phyloP scores from a whole-genome alignment of 345 rosid genomes.

The Gossypium longicalyx region DNA sequence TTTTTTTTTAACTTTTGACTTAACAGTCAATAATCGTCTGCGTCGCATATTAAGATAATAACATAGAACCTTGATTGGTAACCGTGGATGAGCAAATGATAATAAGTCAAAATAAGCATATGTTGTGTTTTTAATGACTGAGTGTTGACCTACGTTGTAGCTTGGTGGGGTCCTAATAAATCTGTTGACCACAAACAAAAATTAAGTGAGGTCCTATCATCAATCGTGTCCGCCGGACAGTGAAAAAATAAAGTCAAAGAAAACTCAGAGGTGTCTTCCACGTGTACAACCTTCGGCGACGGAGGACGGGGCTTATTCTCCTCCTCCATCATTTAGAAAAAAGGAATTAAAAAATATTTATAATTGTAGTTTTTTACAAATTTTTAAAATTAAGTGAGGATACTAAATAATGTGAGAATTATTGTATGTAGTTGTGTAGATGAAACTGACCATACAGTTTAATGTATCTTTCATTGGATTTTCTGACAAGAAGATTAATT shows the following conservation, averaged over 20 bases:
- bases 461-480: slow-evolving; percentile 73
- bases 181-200: slow-evolving; percentile 24
- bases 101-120: too few relatives aligned
- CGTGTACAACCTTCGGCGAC: slow-evolving; percentile 3
- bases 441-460: slow-evolving; percentile 59
- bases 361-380: too few relatives aligned
- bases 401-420: background rate
- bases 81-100: slow-evolving; percentile 5
- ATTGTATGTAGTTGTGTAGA: slow-evolving; percentile 14
- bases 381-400: too few relatives aligned
- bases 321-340: slow-evolving; percentile 6
- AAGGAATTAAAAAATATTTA: too few relatives aligned
- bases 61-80: background rate
- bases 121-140: slow-evolving; percentile 6
- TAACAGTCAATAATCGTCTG: slow-evolving; percentile 5
- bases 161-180: slow-evolving; percentile 24
- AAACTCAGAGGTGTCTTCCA: slow-evolving; percentile 23
- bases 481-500: slow-evolving; percentile 41
- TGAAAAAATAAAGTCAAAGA: slow-evolving; percentile 21
- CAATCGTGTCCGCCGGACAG: slow-evolving; percentile 12
- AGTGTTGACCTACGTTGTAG: slow-evolving; percentile 29
- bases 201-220: slow-evolving; percentile 12
- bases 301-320: slow-evolving; percentile 21
- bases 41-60: background rate
- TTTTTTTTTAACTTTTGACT: background rate